Base-by-base conservation (phyloP, 2,329 filamentous ascomycete genomes). In the Aaosphaeria pasadenensis region DNA sequence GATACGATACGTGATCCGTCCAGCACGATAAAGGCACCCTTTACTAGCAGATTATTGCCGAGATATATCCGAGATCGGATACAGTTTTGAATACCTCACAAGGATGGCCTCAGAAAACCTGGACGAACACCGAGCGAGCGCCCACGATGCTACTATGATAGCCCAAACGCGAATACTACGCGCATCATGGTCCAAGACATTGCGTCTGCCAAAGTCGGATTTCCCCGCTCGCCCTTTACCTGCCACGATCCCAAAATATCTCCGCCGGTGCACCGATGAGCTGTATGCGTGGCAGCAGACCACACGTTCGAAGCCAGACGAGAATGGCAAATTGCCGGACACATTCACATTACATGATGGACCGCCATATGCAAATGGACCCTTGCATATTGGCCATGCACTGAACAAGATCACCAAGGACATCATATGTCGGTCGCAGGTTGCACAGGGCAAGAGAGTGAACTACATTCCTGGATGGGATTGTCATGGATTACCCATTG, bases 401-500 rank as follows among this genome's bases (percentile, higher is more conserved):
- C 76, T 99, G 65, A 99, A 99, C 73, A 99, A 99, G 74, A 87
- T 97, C 58, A 78, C 96, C 50, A 99, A 99, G 76, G 94, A 99
- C 71, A 88, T 97, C 62, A 89, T 95, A 52, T 79, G 91, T 58
- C 83, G 94, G 38, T 84, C 87, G 52, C 85, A 96, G 73, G 75
- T 97, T 51, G 84, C 88, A 51, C 81, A 86, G 63, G 94, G 89
- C 13, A 85, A 82, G 57, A 79, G 83, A 53, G 85, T 97, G 32
- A 78, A 84, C 36, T 99, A 95, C 64, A 78, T 91, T 11, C 94
- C 94, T 2, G 92, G 94, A 41, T 99, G 94, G 94, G 95, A 99
- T 68, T 99, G 94, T 57, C 94, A 99, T 75, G 94, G 94, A 0
- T 79, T 99, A 43, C 94, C 94, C 1, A 99, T 99, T 64, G 94